Evolutionary conservation across 1,139 yeast genomes (phyloP).

Genomic region (Scheffersomyces illinoinensis): DNA sequence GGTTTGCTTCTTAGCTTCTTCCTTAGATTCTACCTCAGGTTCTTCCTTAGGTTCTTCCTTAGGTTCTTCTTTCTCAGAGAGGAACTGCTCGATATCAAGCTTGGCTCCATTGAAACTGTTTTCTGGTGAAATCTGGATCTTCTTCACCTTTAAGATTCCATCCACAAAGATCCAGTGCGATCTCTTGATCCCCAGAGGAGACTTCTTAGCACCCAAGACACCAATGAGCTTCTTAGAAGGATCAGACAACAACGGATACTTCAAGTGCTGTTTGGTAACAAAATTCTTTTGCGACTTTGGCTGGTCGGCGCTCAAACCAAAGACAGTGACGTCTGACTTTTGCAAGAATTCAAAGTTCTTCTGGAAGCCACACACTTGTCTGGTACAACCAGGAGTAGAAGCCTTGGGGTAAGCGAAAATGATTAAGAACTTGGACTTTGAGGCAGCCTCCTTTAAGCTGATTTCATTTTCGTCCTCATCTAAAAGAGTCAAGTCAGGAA

Average conservation of each 20-base stretch:
- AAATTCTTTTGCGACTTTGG: conserved; percentile 77
- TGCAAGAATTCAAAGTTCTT: conserved; percentile 58
- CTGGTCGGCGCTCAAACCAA: conserved; percentile 74
- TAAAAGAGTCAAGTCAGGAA: conserved; percentile 64
- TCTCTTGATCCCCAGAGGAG: conserved; percentile 75
- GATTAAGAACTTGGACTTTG: conserved; percentile 52
- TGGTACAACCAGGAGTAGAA: conserved; percentile 91
- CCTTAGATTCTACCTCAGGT: conserved; percentile 2
- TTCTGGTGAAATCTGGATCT: conserved; percentile 77
- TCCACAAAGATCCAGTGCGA: conserved; percentile 88
- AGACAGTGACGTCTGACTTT: conserved; percentile 51
- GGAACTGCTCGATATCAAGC: conserved; percentile 46
- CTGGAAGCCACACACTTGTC: conserved; percentile 90
- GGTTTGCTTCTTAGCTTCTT: not conserved
- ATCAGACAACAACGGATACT: conserved; percentile 76
- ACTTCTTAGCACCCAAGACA: conserved; percentile 78
- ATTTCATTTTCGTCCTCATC: conserved; percentile 71
- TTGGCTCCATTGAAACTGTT: conserved; percentile 67
- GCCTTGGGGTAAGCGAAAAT: conserved; percentile 89
- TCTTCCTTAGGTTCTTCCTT: conserved; percentile 6
- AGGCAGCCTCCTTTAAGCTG: conserved; percentile 48
- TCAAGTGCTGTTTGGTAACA: conserved; percentile 67
- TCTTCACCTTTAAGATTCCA: conserved; percentile 67
- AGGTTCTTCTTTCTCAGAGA: conserved; percentile 12
- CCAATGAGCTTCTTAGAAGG: conserved; percentile 70